Conservation (phyloP, 2,329 filamentous ascomycete species). For the Exophiala sideris region DNA sequence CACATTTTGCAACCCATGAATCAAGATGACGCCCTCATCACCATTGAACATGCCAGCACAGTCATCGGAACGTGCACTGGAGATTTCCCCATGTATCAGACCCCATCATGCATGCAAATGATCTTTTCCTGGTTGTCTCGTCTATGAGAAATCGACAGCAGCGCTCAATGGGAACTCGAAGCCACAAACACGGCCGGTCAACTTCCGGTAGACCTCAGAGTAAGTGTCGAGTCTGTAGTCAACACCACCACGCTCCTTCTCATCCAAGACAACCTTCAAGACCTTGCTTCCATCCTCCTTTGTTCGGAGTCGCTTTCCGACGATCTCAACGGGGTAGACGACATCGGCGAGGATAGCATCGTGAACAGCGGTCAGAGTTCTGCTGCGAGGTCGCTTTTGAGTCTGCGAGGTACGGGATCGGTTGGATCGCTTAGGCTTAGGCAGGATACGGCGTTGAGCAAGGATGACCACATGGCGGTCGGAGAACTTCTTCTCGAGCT, state of each 20-base stretch:
- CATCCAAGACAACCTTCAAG: constrained; percentile 98
- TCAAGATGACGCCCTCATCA: too few relatives aligned
- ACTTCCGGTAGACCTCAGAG: constrained; percentile 97
- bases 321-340: constrained; percentile 99
- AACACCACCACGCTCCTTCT: constrained; percentile 99
- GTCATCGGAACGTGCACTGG: not conserved
- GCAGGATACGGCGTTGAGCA: constrained; percentile 96
- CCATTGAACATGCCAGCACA: too few relatives aligned
- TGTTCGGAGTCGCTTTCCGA: constrained; percentile 97
- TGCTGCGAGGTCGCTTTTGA: constrained; percentile 97
- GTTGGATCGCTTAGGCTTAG: constrained; percentile 96
- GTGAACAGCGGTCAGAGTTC: constrained; percentile 97
- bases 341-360: constrained; percentile 97
- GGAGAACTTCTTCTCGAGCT: constrained; percentile 99
- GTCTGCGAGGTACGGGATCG: constrained; percentile 93
- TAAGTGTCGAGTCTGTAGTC: constrained; percentile 99
- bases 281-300: constrained; percentile 98
- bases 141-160: constrained; percentile 72
- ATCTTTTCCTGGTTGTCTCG: constrained; percentile 14
- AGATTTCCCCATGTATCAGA: not conserved
- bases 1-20: not conserved
- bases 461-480: constrained; percentile 99
- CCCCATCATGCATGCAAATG: not conserved
- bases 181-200: constrained; percentile 92
- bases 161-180: constrained; percentile 96